These are phyloP conservation scores for Tylopilus felleus DNA, from an alignment of 768 basidiomycete species.

Conservation along the genomic window DNA sequence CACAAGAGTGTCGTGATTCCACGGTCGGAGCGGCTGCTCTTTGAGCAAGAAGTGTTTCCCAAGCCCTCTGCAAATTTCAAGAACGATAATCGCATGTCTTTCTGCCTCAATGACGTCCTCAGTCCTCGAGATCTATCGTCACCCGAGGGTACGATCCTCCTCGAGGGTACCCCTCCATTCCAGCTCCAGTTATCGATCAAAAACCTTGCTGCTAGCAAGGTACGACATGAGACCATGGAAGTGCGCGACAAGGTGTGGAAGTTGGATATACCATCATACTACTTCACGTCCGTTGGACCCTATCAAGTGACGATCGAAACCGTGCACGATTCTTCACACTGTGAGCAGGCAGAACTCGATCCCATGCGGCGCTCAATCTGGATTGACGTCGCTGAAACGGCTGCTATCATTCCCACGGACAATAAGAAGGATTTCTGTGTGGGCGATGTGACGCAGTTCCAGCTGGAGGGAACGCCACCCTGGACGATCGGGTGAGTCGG, in stretches of 20 bases:
- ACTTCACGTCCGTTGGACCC: slow-evolving; percentile 75
- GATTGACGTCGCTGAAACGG: slow-evolving; percentile 96
- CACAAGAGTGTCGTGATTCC: slow-evolving; percentile 62
- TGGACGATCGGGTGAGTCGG: slow-evolving; percentile 77
- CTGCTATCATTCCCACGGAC: slow-evolving; percentile 84
- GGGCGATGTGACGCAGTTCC: slow-evolving; percentile 86
- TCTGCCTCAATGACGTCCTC: slow-evolving; percentile 73
- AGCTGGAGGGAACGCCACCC: slow-evolving; percentile 89
- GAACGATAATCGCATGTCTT: slow-evolving; percentile 59
- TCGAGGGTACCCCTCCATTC: slow-evolving; percentile 89
- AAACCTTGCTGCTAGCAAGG: slow-evolving; percentile 68
- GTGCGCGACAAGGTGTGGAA: slow-evolving; percentile 60
- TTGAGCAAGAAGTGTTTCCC: slow-evolving; percentile 82
- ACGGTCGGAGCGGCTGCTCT: slow-evolving; percentile 62
- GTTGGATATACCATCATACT: slow-evolving; percentile 63
- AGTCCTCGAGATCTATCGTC: slow-evolving; percentile 48
- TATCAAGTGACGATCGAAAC: slow-evolving; percentile 78
- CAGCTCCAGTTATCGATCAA: slow-evolving; percentile 68
- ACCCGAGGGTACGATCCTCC: slow-evolving; percentile 52
- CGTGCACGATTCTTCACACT: slow-evolving; percentile 76
- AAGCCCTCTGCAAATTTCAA: slow-evolving; percentile 82
- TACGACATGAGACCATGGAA: slow-evolving; percentile 55
- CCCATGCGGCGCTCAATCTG: slow-evolving; percentile 60
- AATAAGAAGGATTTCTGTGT: slow-evolving; percentile 80
- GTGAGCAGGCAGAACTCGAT: slow-evolving; percentile 69